A percentile compares a stretch with the other conserved stretches of the same genome.
phyloP scores from a whole-genome alignment of 306 rosid genomes.

The Corylus heterophylla region DNA sequence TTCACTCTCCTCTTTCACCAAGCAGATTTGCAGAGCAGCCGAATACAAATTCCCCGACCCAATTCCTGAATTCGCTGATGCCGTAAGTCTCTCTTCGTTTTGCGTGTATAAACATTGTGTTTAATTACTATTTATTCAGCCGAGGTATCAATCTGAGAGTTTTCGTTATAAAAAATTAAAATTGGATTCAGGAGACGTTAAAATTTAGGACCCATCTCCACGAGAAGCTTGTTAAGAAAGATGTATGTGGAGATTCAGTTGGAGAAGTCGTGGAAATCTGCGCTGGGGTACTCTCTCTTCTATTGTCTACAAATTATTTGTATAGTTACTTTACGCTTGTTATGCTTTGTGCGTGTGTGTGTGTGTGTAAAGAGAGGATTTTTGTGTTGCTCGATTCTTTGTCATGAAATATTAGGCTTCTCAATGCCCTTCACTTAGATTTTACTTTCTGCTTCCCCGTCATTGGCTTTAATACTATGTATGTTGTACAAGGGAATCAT shows the following conservation, averaged over 20 bases:
- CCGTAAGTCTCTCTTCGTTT: conserved; percentile 43
- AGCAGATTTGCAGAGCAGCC: conserved; percentile 49
- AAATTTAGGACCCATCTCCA: conserved; percentile 67
- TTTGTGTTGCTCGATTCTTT: background rate
- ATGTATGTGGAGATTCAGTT: conserved; percentile 59
- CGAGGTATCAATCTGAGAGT: background rate
- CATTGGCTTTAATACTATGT: background rate
- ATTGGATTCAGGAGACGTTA: conserved; percentile 59
- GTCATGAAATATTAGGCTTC: background rate
- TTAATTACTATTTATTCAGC: background rate
- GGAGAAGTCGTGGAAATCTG: conserved; percentile 75
- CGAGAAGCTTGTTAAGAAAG: conserved; percentile 68
- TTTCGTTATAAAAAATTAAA: background rate
- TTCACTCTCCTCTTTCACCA: conserved; percentile 21
- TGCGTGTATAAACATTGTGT: background rate
- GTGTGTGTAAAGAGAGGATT: background rate
- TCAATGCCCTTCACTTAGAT: background rate
- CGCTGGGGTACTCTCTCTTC: conserved; percentile 56
- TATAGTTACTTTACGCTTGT: background rate
- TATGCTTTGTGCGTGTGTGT: background rate
- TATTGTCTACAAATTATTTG: conserved; percentile 7
- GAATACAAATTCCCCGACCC: conserved; percentile 97
- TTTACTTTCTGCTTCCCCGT: background rate
- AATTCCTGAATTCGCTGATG: conserved; percentile 82
- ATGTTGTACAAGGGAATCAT: background rate